These are phyloP conservation scores for Hygrophoropsis aurantiaca DNA, from an alignment of 768 basidiomycete species.

Conservation along the genomic window DNA sequence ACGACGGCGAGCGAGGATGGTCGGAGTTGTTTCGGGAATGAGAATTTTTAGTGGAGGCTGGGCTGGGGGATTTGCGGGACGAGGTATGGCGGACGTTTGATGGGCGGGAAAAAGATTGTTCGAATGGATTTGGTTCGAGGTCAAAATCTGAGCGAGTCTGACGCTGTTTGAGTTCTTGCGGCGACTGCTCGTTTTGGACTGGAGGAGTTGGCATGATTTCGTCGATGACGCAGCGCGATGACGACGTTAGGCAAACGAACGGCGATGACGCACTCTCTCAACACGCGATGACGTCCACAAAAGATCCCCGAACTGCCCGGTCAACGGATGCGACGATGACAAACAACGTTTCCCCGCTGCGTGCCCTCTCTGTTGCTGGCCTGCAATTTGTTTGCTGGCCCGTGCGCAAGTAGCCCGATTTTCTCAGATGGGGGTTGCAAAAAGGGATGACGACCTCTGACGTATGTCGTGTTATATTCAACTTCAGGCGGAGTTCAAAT, in stretches of 20 bases:
- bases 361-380: background rate
- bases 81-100: constrained; percentile 50
- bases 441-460: constrained; percentile 42
- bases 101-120: constrained; percentile 82
- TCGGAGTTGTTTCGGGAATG: constrained; percentile 13
- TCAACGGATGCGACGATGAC: background rate
- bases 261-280: constrained; percentile 6
- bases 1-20: constrained; percentile 33
- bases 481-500: constrained; percentile 44
- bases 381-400: constrained; percentile 18
- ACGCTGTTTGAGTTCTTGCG: constrained; percentile 57
- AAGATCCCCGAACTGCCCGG: background rate
- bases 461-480: constrained; percentile 42
- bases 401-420: constrained; percentile 27
- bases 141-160: constrained; percentile 67
- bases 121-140: constrained; percentile 91
- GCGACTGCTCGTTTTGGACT: constrained; percentile 17
- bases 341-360: background rate
- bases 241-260: constrained; percentile 24
- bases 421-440: constrained; percentile 31
- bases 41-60: constrained; percentile 36
- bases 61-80: constrained; percentile 30
- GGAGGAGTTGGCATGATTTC: constrained; percentile 23
- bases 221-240: no score
- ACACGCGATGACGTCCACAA: background rate